Evolutionary conservation across 2,329 filamentous ascomycete species (phyloP).

Genomic region (Curvularia hawaiiensis): DNA sequence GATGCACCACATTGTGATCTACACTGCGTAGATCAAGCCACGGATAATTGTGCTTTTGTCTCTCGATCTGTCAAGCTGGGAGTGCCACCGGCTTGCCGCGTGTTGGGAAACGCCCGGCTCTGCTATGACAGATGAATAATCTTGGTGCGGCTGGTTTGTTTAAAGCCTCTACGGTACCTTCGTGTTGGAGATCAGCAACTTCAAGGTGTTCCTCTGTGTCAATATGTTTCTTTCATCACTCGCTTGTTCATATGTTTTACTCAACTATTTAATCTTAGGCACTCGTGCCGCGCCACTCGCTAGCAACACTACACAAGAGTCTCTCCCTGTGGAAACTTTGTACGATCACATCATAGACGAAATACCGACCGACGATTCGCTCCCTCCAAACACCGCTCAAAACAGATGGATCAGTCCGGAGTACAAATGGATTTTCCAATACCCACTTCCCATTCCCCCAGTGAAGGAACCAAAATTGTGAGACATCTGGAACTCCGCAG

Average conservation of each 20-base stretch:
- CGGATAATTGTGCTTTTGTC: constrained; percentile 8
- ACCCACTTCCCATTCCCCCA: constrained; percentile 54
- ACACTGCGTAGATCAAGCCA: constrained; percentile 4
- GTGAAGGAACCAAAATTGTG: constrained; percentile 51
- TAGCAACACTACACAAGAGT: constrained; percentile 4
- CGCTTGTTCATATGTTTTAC: constrained; percentile 9
- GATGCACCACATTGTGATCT: constrained; percentile 11
- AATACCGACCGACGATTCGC: constrained; percentile 8
- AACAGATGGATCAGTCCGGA: constrained; percentile 42
- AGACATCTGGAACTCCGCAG: constrained; percentile 15
- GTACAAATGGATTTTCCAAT: constrained; percentile 48
- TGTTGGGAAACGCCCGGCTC: constrained; percentile 7
- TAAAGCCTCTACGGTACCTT: constrained; percentile 6
- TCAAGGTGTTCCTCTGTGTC: constrained; percentile 1
- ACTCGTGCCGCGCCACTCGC: constrained; percentile 10
- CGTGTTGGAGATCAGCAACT: not conserved
- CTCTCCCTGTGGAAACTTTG: not conserved
- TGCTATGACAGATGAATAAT: constrained; percentile 4
- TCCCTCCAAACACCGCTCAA: constrained; percentile 8
- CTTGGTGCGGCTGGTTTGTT: constrained; percentile 3
- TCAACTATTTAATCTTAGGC: constrained; percentile 5
- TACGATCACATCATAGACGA: not conserved
- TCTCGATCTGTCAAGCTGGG: constrained; percentile 7
- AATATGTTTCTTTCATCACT: constrained; percentile 14
- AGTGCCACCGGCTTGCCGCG: constrained; percentile 10